phyloP scores from a whole-genome alignment of 768 basidiomycete genomes.

The Suillus hirtellus region DNA sequence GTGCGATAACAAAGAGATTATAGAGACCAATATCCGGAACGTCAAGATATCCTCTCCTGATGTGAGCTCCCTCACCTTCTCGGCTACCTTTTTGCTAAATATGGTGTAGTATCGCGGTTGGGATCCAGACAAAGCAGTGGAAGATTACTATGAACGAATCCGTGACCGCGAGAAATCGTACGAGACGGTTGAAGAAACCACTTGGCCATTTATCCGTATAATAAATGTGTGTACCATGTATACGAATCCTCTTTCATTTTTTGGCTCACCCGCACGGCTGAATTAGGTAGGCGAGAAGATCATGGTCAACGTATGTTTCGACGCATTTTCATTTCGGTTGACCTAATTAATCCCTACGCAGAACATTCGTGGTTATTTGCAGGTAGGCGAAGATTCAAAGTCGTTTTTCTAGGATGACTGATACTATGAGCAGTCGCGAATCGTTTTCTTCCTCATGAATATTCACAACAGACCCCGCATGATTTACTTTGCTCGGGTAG shows the following conservation, averaged over 20 bases:
- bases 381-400: conserved; percentile 42
- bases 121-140: conserved; percentile 89
- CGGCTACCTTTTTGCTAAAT: conserved; percentile 10
- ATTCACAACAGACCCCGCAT: conserved; percentile 92
- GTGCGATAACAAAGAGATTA: conserved; percentile 90
- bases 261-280: conserved; percentile 14
- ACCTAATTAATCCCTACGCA: conserved; percentile 25
- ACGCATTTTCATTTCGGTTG: background rate
- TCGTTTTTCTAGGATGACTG: conserved; percentile 6
- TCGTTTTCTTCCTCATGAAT: conserved; percentile 99
- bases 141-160: conserved; percentile 92
- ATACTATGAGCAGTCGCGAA: conserved; percentile 63
- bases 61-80: conserved; percentile 47
- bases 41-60: conserved; percentile 99
- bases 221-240: conserved; percentile 59
- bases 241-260: background rate
- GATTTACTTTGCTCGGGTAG: conserved; percentile 94
- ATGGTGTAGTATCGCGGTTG: conserved; percentile 78
- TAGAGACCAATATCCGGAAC: conserved; percentile 90
- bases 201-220: conserved; percentile 93
- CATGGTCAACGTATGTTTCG: conserved; percentile 67
- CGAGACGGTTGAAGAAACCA: conserved; percentile 87
- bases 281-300: conserved; percentile 91
- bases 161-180: conserved; percentile 84
- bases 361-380: conserved; percentile 88